Percentiles rank a stretch among this genome's conserved stretches.
Conservation (phyloP, 257 asterid species). For the Nicotiana noctiflora region DNA sequence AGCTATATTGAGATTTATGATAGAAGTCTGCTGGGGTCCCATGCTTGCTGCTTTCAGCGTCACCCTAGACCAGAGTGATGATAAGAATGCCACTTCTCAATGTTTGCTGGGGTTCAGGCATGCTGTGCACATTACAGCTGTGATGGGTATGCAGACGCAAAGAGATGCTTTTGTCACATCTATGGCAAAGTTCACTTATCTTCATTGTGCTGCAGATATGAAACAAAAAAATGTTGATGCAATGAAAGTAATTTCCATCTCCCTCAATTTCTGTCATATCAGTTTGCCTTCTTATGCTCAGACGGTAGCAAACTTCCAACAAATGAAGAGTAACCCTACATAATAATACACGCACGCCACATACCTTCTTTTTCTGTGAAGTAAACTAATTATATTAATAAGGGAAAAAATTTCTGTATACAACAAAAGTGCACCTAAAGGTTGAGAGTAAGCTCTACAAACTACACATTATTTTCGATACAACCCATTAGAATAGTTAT, state of each 20-base stretch:
- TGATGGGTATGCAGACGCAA: constrained; percentile 96
- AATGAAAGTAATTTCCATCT: constrained; percentile 63
- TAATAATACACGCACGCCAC: background rate
- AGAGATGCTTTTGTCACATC: constrained; percentile 98
- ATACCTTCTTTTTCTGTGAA: background rate
- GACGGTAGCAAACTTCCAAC: background rate
- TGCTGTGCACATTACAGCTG: constrained; percentile 94
- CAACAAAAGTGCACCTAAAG: background rate
- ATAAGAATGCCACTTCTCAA: constrained; percentile 79
- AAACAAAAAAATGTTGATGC: constrained; percentile 97
- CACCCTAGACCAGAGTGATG: constrained; percentile 96
- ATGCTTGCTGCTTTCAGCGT: constrained; percentile 99
- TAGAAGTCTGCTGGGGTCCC: constrained; percentile 99
- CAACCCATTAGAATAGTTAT: no score
- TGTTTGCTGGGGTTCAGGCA: constrained; percentile 89
- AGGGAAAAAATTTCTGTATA: background rate
- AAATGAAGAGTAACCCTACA: background rate
- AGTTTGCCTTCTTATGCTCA: background rate
- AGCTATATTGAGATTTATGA: constrained; percentile 87
- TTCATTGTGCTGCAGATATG: constrained; percentile 99
- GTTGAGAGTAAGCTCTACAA: background rate
- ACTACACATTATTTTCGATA: background rate
- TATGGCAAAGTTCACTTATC: constrained; percentile 94
- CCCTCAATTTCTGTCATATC: constrained; percentile 5
- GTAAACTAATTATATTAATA: background rate